A percentile compares a stretch with the other conserved stretches of the same genome.
phyloP scores from a whole-genome alignment of 176 grass and related monocot genomes.

The Secale cereale region DNA sequence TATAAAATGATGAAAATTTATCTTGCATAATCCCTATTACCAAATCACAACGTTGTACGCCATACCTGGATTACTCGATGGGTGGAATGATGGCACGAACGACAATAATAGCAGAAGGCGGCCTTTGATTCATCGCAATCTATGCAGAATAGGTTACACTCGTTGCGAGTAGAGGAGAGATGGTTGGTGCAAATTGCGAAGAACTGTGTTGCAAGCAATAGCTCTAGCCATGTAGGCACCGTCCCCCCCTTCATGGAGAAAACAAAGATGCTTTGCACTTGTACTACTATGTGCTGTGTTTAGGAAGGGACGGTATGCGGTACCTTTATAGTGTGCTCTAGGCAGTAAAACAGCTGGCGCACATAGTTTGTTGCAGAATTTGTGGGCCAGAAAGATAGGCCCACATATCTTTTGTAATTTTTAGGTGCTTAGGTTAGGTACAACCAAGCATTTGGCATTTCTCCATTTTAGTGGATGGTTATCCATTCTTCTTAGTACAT shows the following conservation, averaged over 20 bases:
- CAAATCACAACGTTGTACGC: background rate
- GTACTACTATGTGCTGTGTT: background rate
- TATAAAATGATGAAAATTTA: background rate
- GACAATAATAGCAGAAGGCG: conserved; percentile 51
- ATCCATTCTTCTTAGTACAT: background rate
- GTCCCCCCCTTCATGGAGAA: background rate
- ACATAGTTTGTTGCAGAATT: background rate
- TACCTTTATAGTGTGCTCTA: background rate
- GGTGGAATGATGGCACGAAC: conserved; percentile 27
- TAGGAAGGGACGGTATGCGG: background rate
- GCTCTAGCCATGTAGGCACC: conserved; percentile 44
- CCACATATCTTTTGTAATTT: background rate
- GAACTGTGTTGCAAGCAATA: conserved; percentile 44
- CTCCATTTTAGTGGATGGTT: background rate
- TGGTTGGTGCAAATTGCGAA: conserved; percentile 37
- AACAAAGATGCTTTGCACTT: background rate
- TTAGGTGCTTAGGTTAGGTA: background rate
- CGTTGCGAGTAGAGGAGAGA: conserved; percentile 32
- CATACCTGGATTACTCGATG: conserved; percentile 63
- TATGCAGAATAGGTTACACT: conserved; percentile 59
- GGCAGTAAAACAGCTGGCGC: background rate
- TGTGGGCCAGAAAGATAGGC: background rate
- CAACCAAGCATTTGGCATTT: background rate
- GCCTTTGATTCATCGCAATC: conserved; percentile 17
- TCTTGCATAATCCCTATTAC: background rate